Conservation (phyloP, 768 basidiomycete species). For the Russula brevipes region DNA sequence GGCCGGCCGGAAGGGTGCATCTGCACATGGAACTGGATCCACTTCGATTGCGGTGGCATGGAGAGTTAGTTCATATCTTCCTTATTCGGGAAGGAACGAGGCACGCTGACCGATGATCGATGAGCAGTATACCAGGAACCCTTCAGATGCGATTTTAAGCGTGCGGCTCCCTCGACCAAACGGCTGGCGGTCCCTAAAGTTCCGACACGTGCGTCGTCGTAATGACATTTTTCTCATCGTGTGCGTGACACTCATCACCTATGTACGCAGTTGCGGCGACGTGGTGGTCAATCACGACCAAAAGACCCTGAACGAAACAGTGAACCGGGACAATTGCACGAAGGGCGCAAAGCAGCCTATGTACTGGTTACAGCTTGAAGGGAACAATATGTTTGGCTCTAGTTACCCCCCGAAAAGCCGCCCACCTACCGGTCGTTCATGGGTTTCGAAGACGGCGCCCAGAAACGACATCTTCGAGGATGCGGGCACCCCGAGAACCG, state of each 20-base stretch:
- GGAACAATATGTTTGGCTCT: constrained; percentile 34
- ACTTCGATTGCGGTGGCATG: constrained; percentile 35
- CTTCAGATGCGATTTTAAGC: constrained; percentile 39
- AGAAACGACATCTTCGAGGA: too few relatives aligned
- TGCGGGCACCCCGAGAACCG: too few relatives aligned
- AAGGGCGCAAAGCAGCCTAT: constrained; percentile 37
- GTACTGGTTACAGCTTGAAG: constrained; percentile 39
- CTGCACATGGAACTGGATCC: constrained; percentile 43
- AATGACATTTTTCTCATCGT: too few relatives aligned
- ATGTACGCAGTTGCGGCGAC: constrained; percentile 30
- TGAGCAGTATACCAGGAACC: constrained; percentile 36
- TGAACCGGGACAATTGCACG: constrained; percentile 36
- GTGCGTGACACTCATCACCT: not conserved
- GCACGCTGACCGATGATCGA: not conserved
- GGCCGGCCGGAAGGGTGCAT: constrained; percentile 38
- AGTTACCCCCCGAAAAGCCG: too few relatives aligned
- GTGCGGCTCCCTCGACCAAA: constrained; percentile 28
- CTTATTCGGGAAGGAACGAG: too few relatives aligned
- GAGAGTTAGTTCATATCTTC: constrained; percentile 31
- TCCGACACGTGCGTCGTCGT: constrained; percentile 29
- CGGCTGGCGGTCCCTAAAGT: constrained; percentile 33
- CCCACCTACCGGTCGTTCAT: too few relatives aligned
- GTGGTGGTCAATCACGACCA: too few relatives aligned
- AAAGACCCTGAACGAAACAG: constrained; percentile 27
- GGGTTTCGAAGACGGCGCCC: too few relatives aligned